Evolutionary conservation across 345 rosid species (phyloP).

Genomic region (Stellera chamaejasme): DNA sequence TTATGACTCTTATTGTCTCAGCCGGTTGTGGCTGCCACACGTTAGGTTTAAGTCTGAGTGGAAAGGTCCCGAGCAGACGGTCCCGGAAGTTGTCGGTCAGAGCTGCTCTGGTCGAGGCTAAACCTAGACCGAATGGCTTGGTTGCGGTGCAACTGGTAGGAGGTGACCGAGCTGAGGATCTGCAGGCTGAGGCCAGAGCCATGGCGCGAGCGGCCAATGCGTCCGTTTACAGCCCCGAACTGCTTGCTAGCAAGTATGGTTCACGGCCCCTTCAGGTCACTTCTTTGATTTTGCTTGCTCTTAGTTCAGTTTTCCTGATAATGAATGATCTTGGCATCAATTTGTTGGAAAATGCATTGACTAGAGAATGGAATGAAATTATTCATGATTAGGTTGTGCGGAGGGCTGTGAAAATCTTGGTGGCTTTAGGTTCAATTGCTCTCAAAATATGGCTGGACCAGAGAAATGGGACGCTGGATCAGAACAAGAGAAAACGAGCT

Average conservation of each 20-base stretch:
- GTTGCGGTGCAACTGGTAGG: conserved; percentile 14
- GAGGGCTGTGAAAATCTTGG: conserved; percentile 68
- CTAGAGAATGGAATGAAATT: conserved; percentile 1
- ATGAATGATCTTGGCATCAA: background rate
- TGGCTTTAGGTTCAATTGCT: conserved; percentile 61
- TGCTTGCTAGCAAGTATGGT: conserved; percentile 60
- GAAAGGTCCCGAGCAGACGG: background rate
- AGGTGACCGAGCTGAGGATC: conserved; percentile 53
- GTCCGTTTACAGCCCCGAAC: conserved; percentile 64
- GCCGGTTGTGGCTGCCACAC: conserved; percentile 4
- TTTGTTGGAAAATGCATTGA: background rate
- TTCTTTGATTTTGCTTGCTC: background rate
- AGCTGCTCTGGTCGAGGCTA: conserved; percentile 36
- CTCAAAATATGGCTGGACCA: conserved; percentile 59
- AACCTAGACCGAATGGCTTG: conserved; percentile 23
- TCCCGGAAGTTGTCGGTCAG: conserved; percentile 13
- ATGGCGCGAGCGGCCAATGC: conserved; percentile 82
- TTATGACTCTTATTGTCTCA: conserved; percentile 10
- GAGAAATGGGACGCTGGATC: conserved; percentile 48
- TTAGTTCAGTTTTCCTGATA: background rate
- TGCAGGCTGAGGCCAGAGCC: conserved; percentile 84
- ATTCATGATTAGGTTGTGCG: conserved; percentile 38
- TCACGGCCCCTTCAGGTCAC: conserved; percentile 68
- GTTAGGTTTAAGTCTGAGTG: background rate
- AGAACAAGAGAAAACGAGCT: conserved; percentile 69